phyloP scores from a whole-genome alignment of 2,329 filamentous ascomycete genomes.

The Phaeosphaeria sp. region DNA sequence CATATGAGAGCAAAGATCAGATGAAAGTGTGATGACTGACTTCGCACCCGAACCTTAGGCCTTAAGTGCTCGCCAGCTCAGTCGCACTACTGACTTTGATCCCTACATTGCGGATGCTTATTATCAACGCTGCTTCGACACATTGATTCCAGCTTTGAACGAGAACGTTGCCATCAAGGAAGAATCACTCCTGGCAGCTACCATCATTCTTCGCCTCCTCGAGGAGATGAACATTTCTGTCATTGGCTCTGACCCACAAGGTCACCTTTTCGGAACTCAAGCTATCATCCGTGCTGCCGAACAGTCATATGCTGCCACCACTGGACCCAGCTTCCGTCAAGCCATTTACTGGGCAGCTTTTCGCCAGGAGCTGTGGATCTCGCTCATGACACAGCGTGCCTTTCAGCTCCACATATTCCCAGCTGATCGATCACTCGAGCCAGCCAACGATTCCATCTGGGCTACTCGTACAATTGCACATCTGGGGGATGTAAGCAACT shows the following conservation, averaged over 20 bases:
- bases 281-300: conserved; percentile 45
- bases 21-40: too few relatives aligned
- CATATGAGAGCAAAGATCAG: too few relatives aligned
- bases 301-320: conserved; percentile 39
- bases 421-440: conserved; percentile 48
- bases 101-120: conserved; percentile 52
- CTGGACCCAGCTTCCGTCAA: conserved; percentile 41
- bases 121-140: conserved; percentile 50
- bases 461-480: conserved; percentile 51
- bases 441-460: conserved; percentile 50
- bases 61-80: conserved; percentile 51
- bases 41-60: too few relatives aligned
- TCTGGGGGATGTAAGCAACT: conserved; percentile 46
- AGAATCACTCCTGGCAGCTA: conserved; percentile 50
- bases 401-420: conserved; percentile 47
- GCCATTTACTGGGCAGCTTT: conserved; percentile 49
- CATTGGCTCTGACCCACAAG: conserved; percentile 44
- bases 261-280: conserved; percentile 49
- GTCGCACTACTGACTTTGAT: conserved; percentile 48
- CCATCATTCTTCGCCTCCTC: conserved; percentile 49
- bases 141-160: conserved; percentile 49
- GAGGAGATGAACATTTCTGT: conserved; percentile 53
- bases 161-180: conserved; percentile 49
- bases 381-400: conserved; percentile 45
- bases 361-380: conserved; percentile 47